Base-by-base conservation (phyloP, 2,329 filamentous ascomycete species). In the Capronia epimyces region DNA sequence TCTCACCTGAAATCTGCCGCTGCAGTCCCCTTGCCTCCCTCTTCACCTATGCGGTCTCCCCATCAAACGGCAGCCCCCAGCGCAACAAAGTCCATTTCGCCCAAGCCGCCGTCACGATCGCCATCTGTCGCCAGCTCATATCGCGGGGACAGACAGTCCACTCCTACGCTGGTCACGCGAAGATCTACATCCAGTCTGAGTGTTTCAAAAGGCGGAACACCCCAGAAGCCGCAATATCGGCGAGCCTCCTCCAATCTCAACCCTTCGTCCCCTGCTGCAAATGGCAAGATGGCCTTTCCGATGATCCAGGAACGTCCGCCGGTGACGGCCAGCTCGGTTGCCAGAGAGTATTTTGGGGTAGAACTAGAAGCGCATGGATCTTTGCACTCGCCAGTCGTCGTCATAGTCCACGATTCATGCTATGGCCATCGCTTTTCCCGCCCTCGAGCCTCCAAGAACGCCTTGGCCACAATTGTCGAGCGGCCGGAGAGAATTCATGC, bases 361-460 rank as follows among this genome's bases (percentile, higher is more conserved):
- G 88, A 95, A 65, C 68, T 94, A 25, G 74, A 79, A 13, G 68
- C 76, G 5, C 83, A 88, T 62, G 78, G 83, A 50, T 66, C 66
- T 10, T 62, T 62, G 12, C 63, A 69, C 49, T 68, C 77, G 2
- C 74, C 89, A 53, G 89, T 89, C 0, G 71, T 94, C 3, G 89
- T 97, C 41, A 78, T 98, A 24, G 73, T 98, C 1, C 89, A 97
- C 63, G 93, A 98, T 71, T 84, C 86, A 46, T 95, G 91, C 69
- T 98, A 97, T 66, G 90, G 91, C 20, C 93, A 98, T 70, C 84
- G 89, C 18, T 98, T 83, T 68, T 88, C 90, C 9, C 80, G 93
- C 39, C 89, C 89, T 3, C 84, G 86, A 61, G 85, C 89, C 1
- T 84, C 82, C 18, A 85, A 85, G 62, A 77, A 74, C 39, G 78